phyloP scores from a whole-genome alignment of 2,329 filamentous ascomycete species.

The Ophiostoma triangulosporum region DNA sequence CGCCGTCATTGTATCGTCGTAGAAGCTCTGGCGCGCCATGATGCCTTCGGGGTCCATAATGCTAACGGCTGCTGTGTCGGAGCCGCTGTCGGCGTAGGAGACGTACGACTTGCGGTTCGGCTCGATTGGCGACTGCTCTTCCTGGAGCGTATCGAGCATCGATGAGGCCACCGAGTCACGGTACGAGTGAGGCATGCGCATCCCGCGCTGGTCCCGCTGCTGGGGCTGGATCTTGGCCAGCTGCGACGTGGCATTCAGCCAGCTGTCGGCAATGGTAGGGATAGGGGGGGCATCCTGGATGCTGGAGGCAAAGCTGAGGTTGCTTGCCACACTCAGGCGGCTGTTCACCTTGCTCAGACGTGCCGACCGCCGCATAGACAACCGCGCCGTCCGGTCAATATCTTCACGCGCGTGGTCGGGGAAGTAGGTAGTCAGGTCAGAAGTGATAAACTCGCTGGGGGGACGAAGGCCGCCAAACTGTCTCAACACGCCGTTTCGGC shows the following conservation, averaged over 20 bases:
- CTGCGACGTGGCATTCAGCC: slow-evolving; percentile 55
- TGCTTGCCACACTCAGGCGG: slow-evolving; percentile 86
- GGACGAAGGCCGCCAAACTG: slow-evolving; percentile 86
- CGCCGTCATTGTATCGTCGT: slow-evolving; percentile 62
- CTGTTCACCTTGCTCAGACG: slow-evolving; percentile 87
- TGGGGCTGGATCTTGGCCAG: slow-evolving; percentile 34
- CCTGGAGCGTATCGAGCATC: slow-evolving; percentile 76
- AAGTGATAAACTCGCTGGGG: slow-evolving; percentile 93
- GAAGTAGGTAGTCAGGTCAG: slow-evolving; percentile 93
- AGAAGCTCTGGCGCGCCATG: slow-evolving; percentile 61
- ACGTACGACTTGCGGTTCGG: slow-evolving; percentile 92
- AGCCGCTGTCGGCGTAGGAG: slow-evolving; percentile 65
- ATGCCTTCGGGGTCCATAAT: slow-evolving; percentile 68
- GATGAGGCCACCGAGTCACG: slow-evolving; percentile 84
- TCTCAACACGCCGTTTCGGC: slow-evolving; percentile 46
- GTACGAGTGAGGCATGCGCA: slow-evolving; percentile 46
- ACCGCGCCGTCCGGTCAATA: slow-evolving; percentile 86
- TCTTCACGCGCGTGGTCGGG: slow-evolving; percentile 87
- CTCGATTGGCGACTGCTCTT: slow-evolving; percentile 70
- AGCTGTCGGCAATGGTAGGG: slow-evolving; percentile 87
- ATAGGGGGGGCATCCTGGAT: slow-evolving; percentile 88
- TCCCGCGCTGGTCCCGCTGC: slow-evolving; percentile 27
- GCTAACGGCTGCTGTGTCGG: slow-evolving; percentile 56
- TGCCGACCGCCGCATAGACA: slow-evolving; percentile 82
- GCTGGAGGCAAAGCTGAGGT: slow-evolving; percentile 82